Conservation (phyloP, 108 stramenopile species). For the Cyclostephanos tholiformis region DNA sequence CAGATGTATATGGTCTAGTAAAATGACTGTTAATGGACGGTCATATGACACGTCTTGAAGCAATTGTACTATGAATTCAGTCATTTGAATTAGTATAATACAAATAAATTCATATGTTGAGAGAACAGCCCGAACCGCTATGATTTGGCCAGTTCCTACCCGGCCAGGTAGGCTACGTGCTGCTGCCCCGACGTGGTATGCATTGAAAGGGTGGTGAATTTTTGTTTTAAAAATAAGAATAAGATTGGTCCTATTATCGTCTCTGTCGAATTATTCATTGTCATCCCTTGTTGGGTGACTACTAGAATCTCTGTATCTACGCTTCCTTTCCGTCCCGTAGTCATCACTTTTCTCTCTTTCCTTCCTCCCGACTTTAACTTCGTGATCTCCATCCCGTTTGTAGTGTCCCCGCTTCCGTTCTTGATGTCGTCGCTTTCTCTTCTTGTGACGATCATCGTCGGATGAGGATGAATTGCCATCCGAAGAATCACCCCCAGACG, state of each 20-base stretch:
- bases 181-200: too few relatives aligned
- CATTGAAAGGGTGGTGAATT: too few relatives aligned
- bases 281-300: not conserved
- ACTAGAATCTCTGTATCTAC: conserved; percentile 2
- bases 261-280: not conserved
- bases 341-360: conserved; percentile 27
- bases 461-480: conserved; percentile 35
- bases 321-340: conserved; percentile 34
- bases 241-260: not conserved
- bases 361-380: conserved; percentile 29
- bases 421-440: conserved; percentile 28
- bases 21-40: too few relatives aligned
- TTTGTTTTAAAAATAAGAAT: not conserved
- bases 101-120: too few relatives aligned
- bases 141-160: too few relatives aligned
- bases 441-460: conserved; percentile 33
- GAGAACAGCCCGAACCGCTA: too few relatives aligned
- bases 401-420: conserved; percentile 27
- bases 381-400: conserved; percentile 17
- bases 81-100: too few relatives aligned
- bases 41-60: too few relatives aligned
- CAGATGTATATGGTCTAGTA: too few relatives aligned
- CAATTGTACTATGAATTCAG: too few relatives aligned
- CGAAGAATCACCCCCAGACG: conserved; percentile 34
- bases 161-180: too few relatives aligned